These are phyloP conservation scores for Syzygium syzygioides DNA, from an alignment of 441 rosid genomes.

Conservation along the genomic window DNA sequence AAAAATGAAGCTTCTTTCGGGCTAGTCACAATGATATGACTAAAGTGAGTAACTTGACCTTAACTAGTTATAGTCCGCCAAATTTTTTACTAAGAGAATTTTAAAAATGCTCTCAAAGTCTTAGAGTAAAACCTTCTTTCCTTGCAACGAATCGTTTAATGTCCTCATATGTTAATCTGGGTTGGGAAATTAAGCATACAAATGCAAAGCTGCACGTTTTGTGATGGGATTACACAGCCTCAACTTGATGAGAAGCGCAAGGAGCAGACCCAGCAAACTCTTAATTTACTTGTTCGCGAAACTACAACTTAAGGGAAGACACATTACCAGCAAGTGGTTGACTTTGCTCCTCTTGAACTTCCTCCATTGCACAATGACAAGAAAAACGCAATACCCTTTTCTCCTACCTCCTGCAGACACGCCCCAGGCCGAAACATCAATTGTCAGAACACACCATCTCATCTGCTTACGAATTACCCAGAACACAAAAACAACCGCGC, in stretches of 20 bases:
- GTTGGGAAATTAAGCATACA: not conserved
- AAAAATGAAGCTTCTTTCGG: not conserved
- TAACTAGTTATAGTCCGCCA: not conserved
- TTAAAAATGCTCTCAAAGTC: not conserved
- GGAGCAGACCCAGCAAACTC: not conserved
- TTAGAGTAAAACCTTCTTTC: not conserved
- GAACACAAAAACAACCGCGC: not conserved
- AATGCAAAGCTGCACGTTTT: not conserved
- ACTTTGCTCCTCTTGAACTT: constrained; percentile 35
- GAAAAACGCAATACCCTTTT: not conserved
- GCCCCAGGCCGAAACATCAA: not conserved
- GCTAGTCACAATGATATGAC: not conserved
- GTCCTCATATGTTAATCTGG: not conserved
- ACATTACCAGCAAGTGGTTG: constrained; percentile 20
- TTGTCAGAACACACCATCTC: not conserved
- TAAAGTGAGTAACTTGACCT: not conserved
- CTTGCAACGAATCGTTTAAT: not conserved
- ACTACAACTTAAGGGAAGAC: not conserved
- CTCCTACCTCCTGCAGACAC: constrained; percentile 1
- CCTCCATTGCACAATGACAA: constrained; percentile 33
- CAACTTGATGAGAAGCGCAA: not conserved
- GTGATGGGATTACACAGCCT: not conserved
- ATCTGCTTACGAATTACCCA: not conserved
- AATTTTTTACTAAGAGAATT: not conserved
- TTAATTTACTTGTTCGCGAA: not conserved